These are phyloP conservation scores for Leishmania mexicana DNA, from an alignment of 208 protist genomes.

Conservation along the genomic window DNA sequence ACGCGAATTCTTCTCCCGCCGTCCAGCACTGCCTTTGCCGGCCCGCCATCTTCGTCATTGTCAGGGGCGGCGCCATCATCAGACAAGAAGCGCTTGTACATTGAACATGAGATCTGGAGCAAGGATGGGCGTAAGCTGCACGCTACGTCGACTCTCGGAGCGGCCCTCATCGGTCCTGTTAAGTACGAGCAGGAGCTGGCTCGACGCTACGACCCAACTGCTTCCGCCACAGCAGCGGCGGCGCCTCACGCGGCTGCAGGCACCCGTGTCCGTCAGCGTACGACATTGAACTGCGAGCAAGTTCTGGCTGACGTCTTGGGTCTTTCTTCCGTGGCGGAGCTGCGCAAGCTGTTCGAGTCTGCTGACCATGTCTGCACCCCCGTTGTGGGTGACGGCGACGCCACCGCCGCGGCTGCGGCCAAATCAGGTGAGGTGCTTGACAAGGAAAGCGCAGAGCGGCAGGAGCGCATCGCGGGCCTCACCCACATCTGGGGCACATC, in stretches of 20 bases:
- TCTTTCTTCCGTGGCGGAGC: constrained; percentile 16
- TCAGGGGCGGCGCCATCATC: background rate
- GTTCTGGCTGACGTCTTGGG: constrained; percentile 18
- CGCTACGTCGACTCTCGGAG: constrained; percentile 24
- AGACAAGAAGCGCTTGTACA: constrained; percentile 35
- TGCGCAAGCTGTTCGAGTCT: constrained; percentile 21
- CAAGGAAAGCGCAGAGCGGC: background rate
- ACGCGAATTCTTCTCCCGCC: constrained; percentile 25
- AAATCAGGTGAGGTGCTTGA: background rate
- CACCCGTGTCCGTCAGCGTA: background rate
- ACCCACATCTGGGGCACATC: constrained; percentile 14
- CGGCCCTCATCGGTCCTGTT: constrained; percentile 26
- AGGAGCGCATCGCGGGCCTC: constrained; percentile 7
- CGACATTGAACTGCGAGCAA: constrained; percentile 31
- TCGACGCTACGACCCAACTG: constrained; percentile 20
- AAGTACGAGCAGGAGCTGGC: constrained; percentile 29
- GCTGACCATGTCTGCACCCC: background rate
- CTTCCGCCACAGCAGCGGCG: background rate
- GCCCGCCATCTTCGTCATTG: background rate
- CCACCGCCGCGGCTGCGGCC: background rate
- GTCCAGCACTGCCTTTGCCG: background rate
- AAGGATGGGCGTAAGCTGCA: constrained; percentile 47
- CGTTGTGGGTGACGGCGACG: background rate
- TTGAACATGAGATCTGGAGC: constrained; percentile 57
- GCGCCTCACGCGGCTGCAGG: background rate